Evolutionary conservation across 225 moss, liverwort and hornwort genomes (phyloP), one percentile per base, ranked within the genome.

Genomic region (Bryum argenteum): DNA sequence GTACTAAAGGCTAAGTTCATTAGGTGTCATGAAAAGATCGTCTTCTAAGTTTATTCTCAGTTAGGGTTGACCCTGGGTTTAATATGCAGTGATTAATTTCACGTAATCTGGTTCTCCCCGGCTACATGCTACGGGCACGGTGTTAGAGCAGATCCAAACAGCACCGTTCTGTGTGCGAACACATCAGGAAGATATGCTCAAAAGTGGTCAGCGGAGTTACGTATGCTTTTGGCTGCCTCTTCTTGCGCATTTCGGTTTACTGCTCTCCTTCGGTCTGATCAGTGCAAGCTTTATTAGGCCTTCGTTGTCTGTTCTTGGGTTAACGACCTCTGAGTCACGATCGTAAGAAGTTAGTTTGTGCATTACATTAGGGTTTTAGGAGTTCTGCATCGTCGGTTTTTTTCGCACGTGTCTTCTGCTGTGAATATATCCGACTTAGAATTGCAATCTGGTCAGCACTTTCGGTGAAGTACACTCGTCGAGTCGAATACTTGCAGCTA

Each of bases 1-100:
- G 38, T 57, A 53, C 52, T 59, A 20, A 39, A 59, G 54, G 63
- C 52, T 11, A 2, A 76, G 26, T 52, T 73, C 39, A 13, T 44
- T 33, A 56, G 68, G 43, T 71, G 7, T 62, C 18, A 13, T 52
- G 11, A 3, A 22, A 67, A 43, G 15, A 44, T 58, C 23, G 51
- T 62, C 15, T 13, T 23, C 42, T 23, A 64, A 50, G 59, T 58
- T 39, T 65, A 24, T 39, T 45, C 45, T 15, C 12, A 40, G 63
- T 40, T 58, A 77, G 81, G 81, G 81, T 63, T 77, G 58, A 81
- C 73, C 45, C 50, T 67, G 59, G 41, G 54, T 77, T 73, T 81
- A 53, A 54, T 73, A 77, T 45, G 19, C 37, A 69, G 54, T 26
- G 45, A 37, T 54, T 15, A 9, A 8, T 21, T 50, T 67, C 4